These are phyloP conservation scores for Capronia epimyces DNA, from an alignment of 2,329 filamentous ascomycete species.

Conservation along the genomic window DNA sequence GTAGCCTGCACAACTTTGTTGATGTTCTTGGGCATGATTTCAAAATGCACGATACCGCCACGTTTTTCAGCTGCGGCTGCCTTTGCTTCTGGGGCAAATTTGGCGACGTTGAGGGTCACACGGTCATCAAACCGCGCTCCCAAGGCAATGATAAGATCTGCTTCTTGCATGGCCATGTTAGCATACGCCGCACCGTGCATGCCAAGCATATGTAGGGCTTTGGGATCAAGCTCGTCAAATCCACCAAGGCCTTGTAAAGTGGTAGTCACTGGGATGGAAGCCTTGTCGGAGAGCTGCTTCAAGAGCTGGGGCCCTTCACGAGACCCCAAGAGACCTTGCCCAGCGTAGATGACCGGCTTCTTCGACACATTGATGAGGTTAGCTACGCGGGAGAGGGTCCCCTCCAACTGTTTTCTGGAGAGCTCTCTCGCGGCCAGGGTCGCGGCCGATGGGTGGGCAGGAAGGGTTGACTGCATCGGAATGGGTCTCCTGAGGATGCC, in stretches of 20 bases:
- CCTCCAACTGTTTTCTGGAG: constrained; percentile 64
- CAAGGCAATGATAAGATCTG: constrained; percentile 90
- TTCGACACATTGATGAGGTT: constrained; percentile 79
- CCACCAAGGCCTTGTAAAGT: constrained; percentile 89
- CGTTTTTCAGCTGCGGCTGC: constrained; percentile 76
- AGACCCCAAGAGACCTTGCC: constrained; percentile 77
- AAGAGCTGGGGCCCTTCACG: constrained; percentile 74
- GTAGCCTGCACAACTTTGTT: constrained; percentile 98
- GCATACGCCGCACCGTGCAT: constrained; percentile 98
- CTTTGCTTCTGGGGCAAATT: constrained; percentile 85
- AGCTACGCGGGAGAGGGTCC: constrained; percentile 70
- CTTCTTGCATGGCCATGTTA: constrained; percentile 96
- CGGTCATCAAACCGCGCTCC: constrained; percentile 95
- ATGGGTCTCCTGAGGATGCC: constrained; percentile 77
- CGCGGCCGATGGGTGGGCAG: constrained; percentile 77
- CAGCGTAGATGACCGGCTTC: constrained; percentile 92
- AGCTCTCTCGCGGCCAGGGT: constrained; percentile 72
- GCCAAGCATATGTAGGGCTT: constrained; percentile 94
- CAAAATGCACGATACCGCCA: constrained; percentile 94
- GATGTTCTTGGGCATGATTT: constrained; percentile 99
- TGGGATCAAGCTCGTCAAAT: constrained; percentile 87
- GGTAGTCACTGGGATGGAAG: constrained; percentile 87
- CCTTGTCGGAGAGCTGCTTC: constrained; percentile 82
- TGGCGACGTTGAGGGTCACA: constrained; percentile 73
- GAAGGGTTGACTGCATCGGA: constrained; percentile 67